Evolutionary conservation across 2,329 filamentous ascomycete species (phyloP).

Genomic region (Rutstroemia sydowiana): DNA sequence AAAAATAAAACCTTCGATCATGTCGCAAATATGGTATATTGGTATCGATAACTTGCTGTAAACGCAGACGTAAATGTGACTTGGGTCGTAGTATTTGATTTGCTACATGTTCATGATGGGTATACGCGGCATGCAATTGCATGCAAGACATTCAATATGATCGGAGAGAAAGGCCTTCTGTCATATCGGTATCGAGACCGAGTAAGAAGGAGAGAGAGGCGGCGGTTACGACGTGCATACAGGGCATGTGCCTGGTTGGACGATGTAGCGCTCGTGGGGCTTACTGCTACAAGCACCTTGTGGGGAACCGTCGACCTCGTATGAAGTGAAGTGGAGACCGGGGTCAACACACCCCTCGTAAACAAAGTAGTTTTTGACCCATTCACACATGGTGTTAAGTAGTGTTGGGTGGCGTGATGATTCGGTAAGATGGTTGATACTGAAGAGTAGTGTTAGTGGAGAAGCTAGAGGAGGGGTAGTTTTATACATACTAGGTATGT

Average conservation of each 20-base stretch:
- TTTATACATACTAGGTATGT: no score
- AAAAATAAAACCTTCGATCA: no score
- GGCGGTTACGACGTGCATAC: conserved; percentile 35
- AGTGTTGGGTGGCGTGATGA: not conserved
- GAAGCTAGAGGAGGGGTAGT: not conserved
- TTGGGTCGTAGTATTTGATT: no score
- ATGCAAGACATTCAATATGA: no score
- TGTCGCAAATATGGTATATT: no score
- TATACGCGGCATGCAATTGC: no score
- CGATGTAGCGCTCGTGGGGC: conserved; percentile 68
- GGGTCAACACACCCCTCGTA: conserved; percentile 65
- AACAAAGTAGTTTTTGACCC: conserved; percentile 71
- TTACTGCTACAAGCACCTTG: conserved; percentile 52
- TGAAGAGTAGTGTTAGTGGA: not conserved
- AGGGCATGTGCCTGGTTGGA: conserved; percentile 56
- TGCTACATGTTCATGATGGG: no score
- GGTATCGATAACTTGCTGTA: no score
- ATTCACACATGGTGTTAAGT: conserved; percentile 43
- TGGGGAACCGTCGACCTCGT: conserved; percentile 57
- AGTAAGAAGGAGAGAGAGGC: not conserved
- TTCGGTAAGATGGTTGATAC: not conserved
- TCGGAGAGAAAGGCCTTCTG: no score
- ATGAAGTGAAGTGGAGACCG: conserved; percentile 63
- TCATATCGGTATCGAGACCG: no score
- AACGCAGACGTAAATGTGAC: no score